phyloP scores from a whole-genome alignment of 176 grass and related monocot genomes.

The Triticum monococcum region DNA sequence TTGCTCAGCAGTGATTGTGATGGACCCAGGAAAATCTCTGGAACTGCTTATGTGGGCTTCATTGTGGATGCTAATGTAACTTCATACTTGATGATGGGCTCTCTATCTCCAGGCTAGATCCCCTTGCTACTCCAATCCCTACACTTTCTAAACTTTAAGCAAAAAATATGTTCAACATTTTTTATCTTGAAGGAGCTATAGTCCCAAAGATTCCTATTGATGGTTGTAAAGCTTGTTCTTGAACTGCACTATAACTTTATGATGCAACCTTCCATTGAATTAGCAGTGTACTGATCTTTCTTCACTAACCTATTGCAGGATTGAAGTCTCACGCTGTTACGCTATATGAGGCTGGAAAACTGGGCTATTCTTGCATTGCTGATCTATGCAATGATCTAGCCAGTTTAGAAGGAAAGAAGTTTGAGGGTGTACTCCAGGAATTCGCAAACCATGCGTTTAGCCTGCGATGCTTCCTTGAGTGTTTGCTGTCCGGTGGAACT shows the following conservation, averaged over 20 bases:
- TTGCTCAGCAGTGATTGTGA: constrained; percentile 52
- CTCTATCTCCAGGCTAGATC: constrained; percentile 83
- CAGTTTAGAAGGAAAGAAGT: constrained; percentile 83
- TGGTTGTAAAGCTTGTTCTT: background rate
- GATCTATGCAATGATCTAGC: constrained; percentile 82
- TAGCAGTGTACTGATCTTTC: constrained; percentile 8
- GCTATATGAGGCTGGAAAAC: constrained; percentile 93
- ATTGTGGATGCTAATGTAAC: constrained; percentile 97
- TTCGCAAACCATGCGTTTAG: constrained; percentile 97
- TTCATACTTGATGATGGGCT: constrained; percentile 99
- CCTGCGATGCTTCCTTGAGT: constrained; percentile 81
- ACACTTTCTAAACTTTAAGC: background rate
- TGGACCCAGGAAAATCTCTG: constrained; percentile 52
- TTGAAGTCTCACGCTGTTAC: constrained; percentile 89
- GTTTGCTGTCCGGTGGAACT: constrained; percentile 74
- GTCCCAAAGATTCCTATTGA: background rate
- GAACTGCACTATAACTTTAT: constrained; percentile 1
- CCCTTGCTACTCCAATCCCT: background rate
- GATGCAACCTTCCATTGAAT: background rate
- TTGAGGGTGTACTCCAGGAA: constrained; percentile 93
- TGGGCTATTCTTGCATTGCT: constrained; percentile 79
- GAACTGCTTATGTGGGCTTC: constrained; percentile 74
- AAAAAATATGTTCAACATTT: background rate
- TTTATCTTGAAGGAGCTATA: background rate
- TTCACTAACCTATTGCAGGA: constrained; percentile 53